Evolutionary conservation across 2,329 filamentous ascomycete species (phyloP), one percentile per base, ranked within the genome.

Genomic region (Pseudocercospora ulei): DNA sequence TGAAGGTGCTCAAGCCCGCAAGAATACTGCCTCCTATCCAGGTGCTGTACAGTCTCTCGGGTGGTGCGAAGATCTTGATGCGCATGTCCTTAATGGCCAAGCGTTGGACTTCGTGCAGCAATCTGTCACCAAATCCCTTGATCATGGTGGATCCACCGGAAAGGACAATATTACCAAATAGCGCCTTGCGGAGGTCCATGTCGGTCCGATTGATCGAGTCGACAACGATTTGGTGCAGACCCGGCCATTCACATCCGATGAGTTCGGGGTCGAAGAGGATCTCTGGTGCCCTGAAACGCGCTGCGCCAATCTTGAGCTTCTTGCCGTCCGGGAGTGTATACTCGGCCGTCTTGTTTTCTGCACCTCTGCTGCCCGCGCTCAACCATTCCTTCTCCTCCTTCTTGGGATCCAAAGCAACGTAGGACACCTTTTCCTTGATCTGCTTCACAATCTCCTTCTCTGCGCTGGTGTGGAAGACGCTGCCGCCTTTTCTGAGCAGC

Each of bases 21-120:
- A 98, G 69, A 65, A 98, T 98, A 62, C 90, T 95, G 39, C 90
- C 90, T 49, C 90, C 90, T 53, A 96, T 96, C 90, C 90, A 98
- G 19, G 90, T 98, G 47, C 86, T 95, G 69, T 96, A 98, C 65
- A 96, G 94, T 51, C 90, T 75, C 70, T 98, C 90, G 4, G 90
- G 88, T 39, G 90, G 90, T 38, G 90, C 90, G 67, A 93, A 94
- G 59, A 98, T 98, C 72, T 95, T 94, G 69, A 98, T 96, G 57
- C 87, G 78, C 88, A 95, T 98, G 62, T 98, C 90, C 71, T 95
- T 95, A 53, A 96, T 86, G 7, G 90, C 90, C 55, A 96, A 69
- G 60, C 80, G 74, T 66, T 95, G 90, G 51, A 96, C 81, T 66
- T 98, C 90, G 52, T 83, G 78, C 59, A 98, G 70, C 53, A 98